phyloP scores from a whole-genome alignment of 2,329 filamentous ascomycete genomes.

The Cladosporium halotolerans region DNA sequence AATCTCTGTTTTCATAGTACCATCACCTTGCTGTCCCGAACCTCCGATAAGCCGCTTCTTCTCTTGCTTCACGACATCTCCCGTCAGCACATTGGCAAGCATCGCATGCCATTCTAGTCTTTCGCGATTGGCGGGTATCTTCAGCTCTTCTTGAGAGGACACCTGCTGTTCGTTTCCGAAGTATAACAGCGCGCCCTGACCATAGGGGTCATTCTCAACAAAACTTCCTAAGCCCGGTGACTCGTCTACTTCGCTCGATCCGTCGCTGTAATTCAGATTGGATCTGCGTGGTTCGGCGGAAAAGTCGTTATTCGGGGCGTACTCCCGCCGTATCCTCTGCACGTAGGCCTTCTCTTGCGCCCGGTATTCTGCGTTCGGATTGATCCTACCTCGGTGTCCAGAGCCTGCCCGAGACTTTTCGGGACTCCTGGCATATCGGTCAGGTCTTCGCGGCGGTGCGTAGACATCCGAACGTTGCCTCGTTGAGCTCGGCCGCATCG shows the following conservation, averaged over 20 bases:
- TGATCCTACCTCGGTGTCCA: conserved; percentile 51
- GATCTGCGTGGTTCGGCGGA: conserved; percentile 65
- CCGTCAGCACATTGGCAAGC: conserved; percentile 89
- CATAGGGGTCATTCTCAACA: conserved; percentile 75
- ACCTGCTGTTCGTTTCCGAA: conserved; percentile 85
- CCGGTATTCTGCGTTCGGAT: conserved; percentile 67
- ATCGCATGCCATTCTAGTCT: conserved; percentile 97
- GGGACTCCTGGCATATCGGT: conserved; percentile 41
- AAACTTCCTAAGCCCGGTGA: conserved; percentile 79
- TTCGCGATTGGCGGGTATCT: conserved; percentile 81
- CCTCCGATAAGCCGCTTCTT: conserved; percentile 91
- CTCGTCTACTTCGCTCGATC: conserved; percentile 85
- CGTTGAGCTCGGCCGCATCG: conserved; percentile 35
- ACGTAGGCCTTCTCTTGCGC: conserved; percentile 94
- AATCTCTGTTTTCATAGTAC: conserved; percentile 61
- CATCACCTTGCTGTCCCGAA: conserved; percentile 65
- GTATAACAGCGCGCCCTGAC: conserved; percentile 88
- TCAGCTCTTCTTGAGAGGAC: conserved; percentile 81
- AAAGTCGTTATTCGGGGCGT: conserved; percentile 57
- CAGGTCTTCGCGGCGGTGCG: conserved; percentile 42
- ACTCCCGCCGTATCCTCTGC: conserved; percentile 79
- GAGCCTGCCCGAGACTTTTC: conserved; percentile 47
- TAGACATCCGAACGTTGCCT: conserved; percentile 46
- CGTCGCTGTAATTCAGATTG: conserved; percentile 59
- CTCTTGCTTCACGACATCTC: conserved; percentile 95